A percentile compares a stretch with the other conserved stretches of the same genome.
phyloP scores from a whole-genome alignment of 257 asterid genomes.

The Knoxia roxburghii region DNA sequence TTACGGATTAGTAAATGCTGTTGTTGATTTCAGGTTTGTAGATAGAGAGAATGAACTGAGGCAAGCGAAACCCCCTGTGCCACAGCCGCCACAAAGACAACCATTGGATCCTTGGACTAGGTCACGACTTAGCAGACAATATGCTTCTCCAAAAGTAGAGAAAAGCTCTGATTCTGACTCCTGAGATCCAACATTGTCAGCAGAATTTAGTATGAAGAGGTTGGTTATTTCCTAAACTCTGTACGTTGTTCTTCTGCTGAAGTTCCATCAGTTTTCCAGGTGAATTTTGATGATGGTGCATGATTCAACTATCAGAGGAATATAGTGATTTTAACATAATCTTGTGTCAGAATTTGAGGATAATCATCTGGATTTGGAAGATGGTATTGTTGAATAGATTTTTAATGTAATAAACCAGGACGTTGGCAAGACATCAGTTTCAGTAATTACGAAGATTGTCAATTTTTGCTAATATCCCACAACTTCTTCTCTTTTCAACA shows the following conservation, averaged over 20 bases:
- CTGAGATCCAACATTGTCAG: slow-evolving; percentile 14
- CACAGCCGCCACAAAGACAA: slow-evolving; percentile 64
- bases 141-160: slow-evolving; percentile 80
- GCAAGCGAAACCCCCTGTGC: slow-evolving; percentile 77
- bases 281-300: not conserved
- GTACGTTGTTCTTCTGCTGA: not conserved
- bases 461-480: too few species aligned
- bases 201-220: not conserved
- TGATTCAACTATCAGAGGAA: not conserved
- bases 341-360: too few species aligned
- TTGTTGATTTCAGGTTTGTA: slow-evolving; percentile 49
- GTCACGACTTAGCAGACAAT: slow-evolving; percentile 81
- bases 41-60: slow-evolving; percentile 93
- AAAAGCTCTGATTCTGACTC: slow-evolving; percentile 42
- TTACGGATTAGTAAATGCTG: not conserved
- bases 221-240: not conserved
- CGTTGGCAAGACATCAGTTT: too few species aligned
- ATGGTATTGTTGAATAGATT: too few species aligned
- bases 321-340: not conserved
- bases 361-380: too few species aligned
- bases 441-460: too few species aligned
- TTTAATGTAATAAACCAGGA: too few species aligned
- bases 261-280: not conserved
- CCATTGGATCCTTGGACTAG: slow-evolving; percentile 91
- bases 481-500: too few species aligned